phyloP scores from a whole-genome alignment of 73 alveolate genomes.

The Paramecium tetraurelia region DNA sequence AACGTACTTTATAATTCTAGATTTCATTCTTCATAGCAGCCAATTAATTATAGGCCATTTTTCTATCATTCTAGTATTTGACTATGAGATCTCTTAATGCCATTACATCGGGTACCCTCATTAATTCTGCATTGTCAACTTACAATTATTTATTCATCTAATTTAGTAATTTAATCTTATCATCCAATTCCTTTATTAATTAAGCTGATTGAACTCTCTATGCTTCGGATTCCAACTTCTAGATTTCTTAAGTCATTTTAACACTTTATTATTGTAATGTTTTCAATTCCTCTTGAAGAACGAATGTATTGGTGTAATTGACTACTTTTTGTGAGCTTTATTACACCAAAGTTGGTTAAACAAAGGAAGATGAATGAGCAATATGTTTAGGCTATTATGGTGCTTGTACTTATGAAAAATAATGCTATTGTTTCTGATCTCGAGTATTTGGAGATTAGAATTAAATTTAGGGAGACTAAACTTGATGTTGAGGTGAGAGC shows the following conservation, averaged over 20 bases:
- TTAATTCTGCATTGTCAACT: background rate
- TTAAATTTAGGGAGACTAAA: background rate
- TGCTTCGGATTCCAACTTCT: background rate
- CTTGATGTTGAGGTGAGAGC: background rate
- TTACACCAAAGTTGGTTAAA: background rate
- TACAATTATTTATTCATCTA: background rate
- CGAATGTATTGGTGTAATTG: background rate
- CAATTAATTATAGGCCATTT: background rate
- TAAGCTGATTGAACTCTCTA: background rate
- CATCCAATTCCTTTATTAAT: background rate
- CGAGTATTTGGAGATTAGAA: background rate
- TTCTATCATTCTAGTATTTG: background rate
- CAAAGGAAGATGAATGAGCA: background rate
- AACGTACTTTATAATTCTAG: background rate
- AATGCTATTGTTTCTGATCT: background rate
- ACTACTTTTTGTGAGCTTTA: background rate
- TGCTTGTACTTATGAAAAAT: background rate
- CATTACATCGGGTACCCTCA: background rate
- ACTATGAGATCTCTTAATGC: background rate
- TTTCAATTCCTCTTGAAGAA: background rate
- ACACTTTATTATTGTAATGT: background rate
- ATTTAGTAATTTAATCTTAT: background rate
- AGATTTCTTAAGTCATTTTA: background rate
- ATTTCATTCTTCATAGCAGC: background rate
- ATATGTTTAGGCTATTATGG: background rate